Evolutionary conservation across 2,329 filamentous ascomycete genomes (phyloP).

Genomic region (Diaporthe sp.): DNA sequence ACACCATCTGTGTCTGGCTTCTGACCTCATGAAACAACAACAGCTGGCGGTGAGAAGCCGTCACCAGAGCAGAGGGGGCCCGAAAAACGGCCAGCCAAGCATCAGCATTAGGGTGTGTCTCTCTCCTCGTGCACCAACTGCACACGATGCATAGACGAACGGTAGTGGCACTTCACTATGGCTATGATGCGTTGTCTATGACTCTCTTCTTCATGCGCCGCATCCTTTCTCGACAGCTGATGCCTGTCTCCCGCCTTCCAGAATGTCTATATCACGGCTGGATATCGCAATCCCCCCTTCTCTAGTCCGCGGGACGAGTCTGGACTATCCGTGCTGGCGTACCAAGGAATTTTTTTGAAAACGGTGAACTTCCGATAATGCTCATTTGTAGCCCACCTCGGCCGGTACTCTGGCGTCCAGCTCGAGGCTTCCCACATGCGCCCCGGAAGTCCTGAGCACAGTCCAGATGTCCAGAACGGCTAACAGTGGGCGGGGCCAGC

Average conservation of each 20-base stretch:
- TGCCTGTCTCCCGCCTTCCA: slow-evolving; percentile 22
- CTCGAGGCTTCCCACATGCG: not conserved
- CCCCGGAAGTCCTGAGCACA: not conserved
- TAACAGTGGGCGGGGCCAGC: slow-evolving; percentile 18
- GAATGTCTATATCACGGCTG: slow-evolving; percentile 4
- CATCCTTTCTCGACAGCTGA: slow-evolving; percentile 11
- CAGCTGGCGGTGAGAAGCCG: slow-evolving; percentile 21
- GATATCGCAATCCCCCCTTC: not conserved
- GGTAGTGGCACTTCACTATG: not conserved
- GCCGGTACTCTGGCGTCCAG: not conserved
- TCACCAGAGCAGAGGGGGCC: not conserved
- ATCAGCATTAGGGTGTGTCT: not conserved
- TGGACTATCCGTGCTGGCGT: slow-evolving; percentile 11
- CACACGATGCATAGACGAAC: not conserved
- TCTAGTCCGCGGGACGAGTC: not conserved
- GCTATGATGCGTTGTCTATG: slow-evolving; percentile 10
- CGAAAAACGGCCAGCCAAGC: slow-evolving; percentile 20
- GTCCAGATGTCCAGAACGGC: slow-evolving; percentile 18
- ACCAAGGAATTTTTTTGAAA: not conserved
- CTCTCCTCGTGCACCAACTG: not conserved
- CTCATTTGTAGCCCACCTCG: not conserved
- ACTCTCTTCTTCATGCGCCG: not conserved
- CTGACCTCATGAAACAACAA: slow-evolving; percentile 16
- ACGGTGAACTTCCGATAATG: not conserved
- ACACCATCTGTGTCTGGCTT: not conserved